A percentile compares a stretch with the other conserved stretches of the same genome.
Conservation (phyloP, 164 flowering plant species). For the grape (Vitis vinifera) region ASM3070453v1 NC_081809.1:11492501-11493000, state of each 20-base stretch:
- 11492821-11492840: conserved; percentile 24
- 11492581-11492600: conserved; percentile 37
- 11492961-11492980: conserved; percentile 28
- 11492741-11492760: conserved; percentile 32
- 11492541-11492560: conserved; percentile 28
- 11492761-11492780: conserved; percentile 31
- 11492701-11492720: conserved; percentile 42
- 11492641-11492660: conserved; percentile 25
- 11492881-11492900: too few species aligned
- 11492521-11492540: conserved; percentile 32
- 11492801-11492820: conserved; percentile 31
- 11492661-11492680: conserved; percentile 24
- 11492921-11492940: conserved; percentile 30
- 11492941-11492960: conserved; percentile 21
- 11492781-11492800: conserved; percentile 43
- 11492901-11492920: conserved; percentile 9
- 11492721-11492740: conserved; percentile 33
- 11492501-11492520: conserved; percentile 29
- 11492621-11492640: conserved; percentile 28
- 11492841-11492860: too few species aligned
- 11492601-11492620: conserved; percentile 41
- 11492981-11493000: conserved; percentile 24
- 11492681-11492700: conserved; percentile 41
- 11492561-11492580: conserved; percentile 17
- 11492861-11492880: too few species aligned